Evolutionary conservation across 805 yeast species (phyloP).

Genomic region (Metschnikowia continentalis): DNA sequence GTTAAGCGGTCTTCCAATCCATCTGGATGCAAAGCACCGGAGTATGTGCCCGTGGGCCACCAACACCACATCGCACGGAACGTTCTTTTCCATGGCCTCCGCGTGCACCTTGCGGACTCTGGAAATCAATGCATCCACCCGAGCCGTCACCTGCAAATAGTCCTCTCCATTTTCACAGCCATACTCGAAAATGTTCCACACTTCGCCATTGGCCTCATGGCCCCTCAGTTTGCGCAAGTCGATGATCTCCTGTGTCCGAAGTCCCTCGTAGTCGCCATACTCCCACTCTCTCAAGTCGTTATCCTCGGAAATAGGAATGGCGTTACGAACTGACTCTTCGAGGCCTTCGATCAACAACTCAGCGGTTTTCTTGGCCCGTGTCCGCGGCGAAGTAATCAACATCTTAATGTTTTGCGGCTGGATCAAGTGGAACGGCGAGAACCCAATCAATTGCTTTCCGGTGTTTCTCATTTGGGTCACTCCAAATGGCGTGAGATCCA

Average conservation of each 20-base stretch:
- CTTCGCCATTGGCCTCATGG: conserved; percentile 35
- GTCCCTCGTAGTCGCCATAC: conserved; percentile 93
- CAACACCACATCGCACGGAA: conserved; percentile 68
- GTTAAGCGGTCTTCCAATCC: conserved; percentile 63
- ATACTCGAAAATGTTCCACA: conserved; percentile 84
- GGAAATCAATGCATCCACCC: conserved; percentile 69
- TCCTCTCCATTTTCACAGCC: conserved; percentile 92
- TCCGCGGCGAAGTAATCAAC: conserved; percentile 77
- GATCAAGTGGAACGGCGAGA: conserved; percentile 48
- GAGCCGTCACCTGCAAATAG: conserved; percentile 56
- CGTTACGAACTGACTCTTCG: conserved; percentile 37
- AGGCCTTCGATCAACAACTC: conserved; percentile 54
- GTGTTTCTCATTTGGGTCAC: conserved; percentile 70
- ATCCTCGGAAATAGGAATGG: conserved; percentile 44
- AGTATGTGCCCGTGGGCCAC: conserved; percentile 94
- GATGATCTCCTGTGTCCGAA: conserved; percentile 61
- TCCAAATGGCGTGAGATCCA: conserved; percentile 75
- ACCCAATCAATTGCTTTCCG: conserved; percentile 64
- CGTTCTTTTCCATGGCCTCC: conserved; percentile 45
- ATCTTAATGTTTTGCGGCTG: conserved; percentile 59
- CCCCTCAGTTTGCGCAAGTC: conserved; percentile 58
- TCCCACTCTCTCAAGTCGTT: conserved; percentile 91
- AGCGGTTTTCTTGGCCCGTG: conserved; percentile 72
- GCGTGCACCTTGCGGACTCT: conserved; percentile 60
- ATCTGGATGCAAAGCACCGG: conserved; percentile 83